phyloP scores from a whole-genome alignment of 2,329 filamentous ascomycete species.

The Aureobasidium sp. region DNA sequence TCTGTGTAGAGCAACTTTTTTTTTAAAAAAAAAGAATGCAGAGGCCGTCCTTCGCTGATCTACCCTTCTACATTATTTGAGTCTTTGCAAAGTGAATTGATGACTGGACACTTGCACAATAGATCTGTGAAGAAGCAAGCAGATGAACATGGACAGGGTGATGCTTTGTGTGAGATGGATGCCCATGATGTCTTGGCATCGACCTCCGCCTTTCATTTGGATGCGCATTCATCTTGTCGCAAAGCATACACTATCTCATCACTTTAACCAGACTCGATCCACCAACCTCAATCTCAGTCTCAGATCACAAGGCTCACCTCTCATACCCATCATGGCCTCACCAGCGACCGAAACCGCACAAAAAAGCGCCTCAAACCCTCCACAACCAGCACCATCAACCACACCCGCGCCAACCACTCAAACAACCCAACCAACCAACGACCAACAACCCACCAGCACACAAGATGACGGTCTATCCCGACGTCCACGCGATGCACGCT shows the following conservation, averaged over 20 bases:
- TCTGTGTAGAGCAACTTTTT: too few species aligned
- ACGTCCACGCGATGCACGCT: slow-evolving; percentile 67
- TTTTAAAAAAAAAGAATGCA: too few species aligned
- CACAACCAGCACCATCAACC: slow-evolving; percentile 14
- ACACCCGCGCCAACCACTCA: slow-evolving; percentile 12
- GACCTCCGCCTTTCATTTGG: not conserved
- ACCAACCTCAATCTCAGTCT: not conserved
- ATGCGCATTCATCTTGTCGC: not conserved
- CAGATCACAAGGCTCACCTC: not conserved
- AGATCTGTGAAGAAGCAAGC: too few species aligned
- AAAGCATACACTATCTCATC: not conserved
- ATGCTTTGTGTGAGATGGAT: not conserved
- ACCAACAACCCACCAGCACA: slow-evolving; percentile 23
- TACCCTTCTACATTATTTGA: too few species aligned
- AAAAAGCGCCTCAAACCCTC: slow-evolving; percentile 13
- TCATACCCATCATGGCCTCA: slow-evolving; percentile 2
- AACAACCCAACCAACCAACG: slow-evolving; percentile 11
- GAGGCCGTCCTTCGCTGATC: too few species aligned
- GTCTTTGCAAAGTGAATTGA: not conserved
- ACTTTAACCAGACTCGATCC: not conserved
- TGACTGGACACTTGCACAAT: not conserved
- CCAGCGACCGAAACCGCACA: not conserved
- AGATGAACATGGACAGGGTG: not conserved
- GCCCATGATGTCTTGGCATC: not conserved
- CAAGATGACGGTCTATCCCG: slow-evolving; percentile 30